Evolutionary conservation across 768 basidiomycete species (phyloP), one percentile per base, ranked within the genome.

Genomic region (Sarcodon sp.): DNA sequence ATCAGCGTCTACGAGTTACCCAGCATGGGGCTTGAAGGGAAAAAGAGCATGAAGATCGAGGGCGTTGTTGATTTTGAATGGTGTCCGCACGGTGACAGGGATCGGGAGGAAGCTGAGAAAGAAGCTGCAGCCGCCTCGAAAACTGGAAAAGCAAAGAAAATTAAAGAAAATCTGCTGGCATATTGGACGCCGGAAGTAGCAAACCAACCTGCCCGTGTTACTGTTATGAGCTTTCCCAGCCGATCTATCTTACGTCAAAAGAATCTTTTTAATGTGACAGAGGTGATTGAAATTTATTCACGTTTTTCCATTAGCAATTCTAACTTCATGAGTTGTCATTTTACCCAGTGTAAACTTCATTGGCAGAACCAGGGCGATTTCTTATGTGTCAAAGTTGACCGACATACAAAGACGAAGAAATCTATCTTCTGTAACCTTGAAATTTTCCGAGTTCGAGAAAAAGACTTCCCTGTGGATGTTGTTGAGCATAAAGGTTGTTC

Each of bases 321-420:
- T 11, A 34, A 8, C 7, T n/a, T 41, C 18, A 36, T 45, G 35
- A 6, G 35, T 35, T 18, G 35, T 13, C 35, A 34, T 38, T 57
- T 8, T 58, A 27, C 21, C 21, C 21, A 98, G 93, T 97, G 94
- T 64, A 96, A 96, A 68, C 76, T 99, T 38, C 84, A 86, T 65
- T 99, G 91, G 92, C 96, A 99, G 69, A 94, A 92, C 59, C 87
- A 92, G 61, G 96, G 94, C 34, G 92, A 98, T 64, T 98, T 89
- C 70, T 78, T 99, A 12, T 98, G 96, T 59, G 94, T 98, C 64
- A 97, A 96, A 68, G 96, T 99, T 48, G 96, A 98, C 68, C 85
- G 94, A 45, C 92, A 96, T 63, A 93, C 92, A 21, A 98, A 98
- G 69, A 94, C 94, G 4, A 96, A 94, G 68, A 98, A 98, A 69